Base-by-base conservation (phyloP, 176 grass and related monocot species). In the Oryza coarctata region DNA sequence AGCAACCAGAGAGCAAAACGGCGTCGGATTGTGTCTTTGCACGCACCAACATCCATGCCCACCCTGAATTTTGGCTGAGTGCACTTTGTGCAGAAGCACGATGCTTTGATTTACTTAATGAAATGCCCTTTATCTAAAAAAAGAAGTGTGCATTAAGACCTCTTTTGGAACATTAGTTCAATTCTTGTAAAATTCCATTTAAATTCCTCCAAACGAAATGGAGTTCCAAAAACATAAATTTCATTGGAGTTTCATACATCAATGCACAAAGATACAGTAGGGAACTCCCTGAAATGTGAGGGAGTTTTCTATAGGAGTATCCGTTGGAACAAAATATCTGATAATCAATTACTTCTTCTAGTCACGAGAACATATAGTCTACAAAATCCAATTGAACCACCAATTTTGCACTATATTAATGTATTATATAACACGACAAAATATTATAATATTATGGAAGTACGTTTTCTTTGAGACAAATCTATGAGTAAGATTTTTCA, bases 11-110 rank as follows among this genome's bases (percentile, higher is more conserved):
- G 73, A 71, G 61, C 23, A 52, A 64, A 71, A 83, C 79, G 73
- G 31, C 55, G 86, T 83, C 73, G 66, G 73, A 10, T 83, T 77
- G 40, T 57, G 40, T 57, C 68, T 64, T 77, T 55, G 23, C 45
- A 84, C 12, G 30, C 20, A 36, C 5, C 15, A 69, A 52, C 17
- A 52, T 45, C 43, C 43, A 45, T 45, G 43, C 43, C 12, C 43
- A 15, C 43, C 43, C 12, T 45, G 43, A 7, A 10, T 39, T 39
- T 39, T 39, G 38, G 38, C 38, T 39, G 38, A 39, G 38, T 39
- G 38, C 38, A 39, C 38, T 39, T 39, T 10, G 38, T 39, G 9
- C 6, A 39, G 38, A 39, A 39, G 38, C 38, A 1, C 9, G 38
- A 39, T 39, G 38, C 38, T 39, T 39, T 39, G 9, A 39, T 39